A percentile compares a stretch with the other conserved stretches of the same genome.
These are phyloP conservation scores for Plasmodium falciparum DNA, from an alignment of 169 alveolate species.

Conservation along the genomic window DNA sequence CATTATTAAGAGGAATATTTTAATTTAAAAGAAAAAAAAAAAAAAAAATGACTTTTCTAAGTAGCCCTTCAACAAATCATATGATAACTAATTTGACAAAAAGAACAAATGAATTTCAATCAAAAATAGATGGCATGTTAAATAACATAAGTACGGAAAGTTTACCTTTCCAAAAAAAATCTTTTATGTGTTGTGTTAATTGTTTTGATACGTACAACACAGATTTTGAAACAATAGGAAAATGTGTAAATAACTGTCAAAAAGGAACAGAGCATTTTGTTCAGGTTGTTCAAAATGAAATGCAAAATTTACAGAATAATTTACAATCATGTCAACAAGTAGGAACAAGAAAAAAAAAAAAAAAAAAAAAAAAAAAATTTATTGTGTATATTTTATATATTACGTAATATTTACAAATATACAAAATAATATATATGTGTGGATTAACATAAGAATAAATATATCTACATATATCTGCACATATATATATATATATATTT, in stretches of 20 bases:
- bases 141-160: constrained; percentile 82
- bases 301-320: constrained; percentile 81
- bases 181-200: constrained; percentile 83
- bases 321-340: constrained; percentile 84
- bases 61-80: constrained; percentile 69
- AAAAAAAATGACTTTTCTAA: constrained; percentile 67
- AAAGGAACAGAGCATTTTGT: constrained; percentile 84
- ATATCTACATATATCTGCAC: background rate
- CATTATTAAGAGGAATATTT: too few relatives aligned
- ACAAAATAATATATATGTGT: too few relatives aligned
- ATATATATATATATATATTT: background rate
- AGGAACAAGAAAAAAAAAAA: constrained; percentile 2
- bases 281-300: constrained; percentile 84
- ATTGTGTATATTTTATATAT: too few relatives aligned
- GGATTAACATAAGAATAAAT: background rate
- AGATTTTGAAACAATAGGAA: constrained; percentile 82
- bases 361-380: background rate
- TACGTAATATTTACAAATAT: too few relatives aligned
- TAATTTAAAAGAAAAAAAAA: background rate
- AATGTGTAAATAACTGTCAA: constrained; percentile 85
- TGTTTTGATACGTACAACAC: constrained; percentile 83
- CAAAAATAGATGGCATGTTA: constrained; percentile 82
- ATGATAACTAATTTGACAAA: constrained; percentile 75
- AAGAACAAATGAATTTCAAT: constrained; percentile 84
- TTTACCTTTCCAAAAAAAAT: constrained; percentile 83